Evolutionary conservation across 192 early-diverging fungal species (phyloP), one percentile per base, ranked within the genome.

Genomic region (Irineochytrium annulatum): DNA sequence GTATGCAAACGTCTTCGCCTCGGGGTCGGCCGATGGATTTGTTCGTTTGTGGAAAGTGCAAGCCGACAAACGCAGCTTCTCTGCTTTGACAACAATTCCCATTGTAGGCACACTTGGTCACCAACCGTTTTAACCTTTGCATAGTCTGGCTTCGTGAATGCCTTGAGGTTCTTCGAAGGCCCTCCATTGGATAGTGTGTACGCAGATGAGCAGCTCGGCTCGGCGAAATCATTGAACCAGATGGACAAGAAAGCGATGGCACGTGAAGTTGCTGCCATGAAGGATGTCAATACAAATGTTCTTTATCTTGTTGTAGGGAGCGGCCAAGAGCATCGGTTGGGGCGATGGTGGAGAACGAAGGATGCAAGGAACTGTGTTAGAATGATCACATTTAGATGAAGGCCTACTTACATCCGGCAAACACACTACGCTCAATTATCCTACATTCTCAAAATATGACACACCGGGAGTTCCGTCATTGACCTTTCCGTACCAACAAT

Each of bases 1-100:
- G 43, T 92, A 89, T 72, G 86, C 92, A 4, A 93, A 99, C 57
- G 46, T 97, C 56, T 92, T 99, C 77, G 87, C 89, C 14, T 87
- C 88, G 24, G 97, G 77, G 5, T 89, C 92, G 28, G 89, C 84
- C 65, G 94, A 96, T 66, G 94, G 93, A 2, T 81, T 78, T 37
- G 71, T 99, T 16, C 81, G 90, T 4, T 63, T 97, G 37, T 99
- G 97, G 95, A 88, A 90, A 62, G 48, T 97, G 43, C 78, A 67
- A 2, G 75, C 74, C 19, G 80, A 81, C 46, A 89, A 89, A 63
- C 78, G 72, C 53, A 74, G 59, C 19, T 88, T 95, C 64, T 32
- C 55, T 2, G 64, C 80, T 48, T 33, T 94, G 37, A 67, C 77
- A 48, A 60, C 68, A 43, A 78, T 97, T 33, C 80, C 87, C 1